Conservation (phyloP, 1,284 basidiomycete species). For the Cryptococcus depauperatus region DNA sequence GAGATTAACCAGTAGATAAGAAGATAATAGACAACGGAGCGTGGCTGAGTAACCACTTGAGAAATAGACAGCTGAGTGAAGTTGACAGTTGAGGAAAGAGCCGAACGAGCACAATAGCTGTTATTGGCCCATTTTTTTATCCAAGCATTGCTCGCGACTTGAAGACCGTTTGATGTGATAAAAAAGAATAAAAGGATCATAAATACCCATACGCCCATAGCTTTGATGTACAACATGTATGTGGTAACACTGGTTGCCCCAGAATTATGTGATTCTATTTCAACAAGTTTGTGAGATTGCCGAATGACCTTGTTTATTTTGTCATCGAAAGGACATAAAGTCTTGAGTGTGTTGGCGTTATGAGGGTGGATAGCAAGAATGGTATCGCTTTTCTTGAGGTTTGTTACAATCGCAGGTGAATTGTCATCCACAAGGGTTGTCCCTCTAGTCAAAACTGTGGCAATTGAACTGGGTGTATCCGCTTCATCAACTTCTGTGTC, state of each 20-base stretch:
- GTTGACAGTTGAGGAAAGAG: neutral
- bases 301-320: conserved; percentile 7
- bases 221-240: conserved; percentile 37
- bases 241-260: conserved; percentile 32
- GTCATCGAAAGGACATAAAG: conserved; percentile 9
- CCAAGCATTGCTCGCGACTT: conserved; percentile 42
- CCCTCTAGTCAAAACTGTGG: neutral
- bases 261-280: conserved; percentile 29
- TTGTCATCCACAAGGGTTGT: neutral
- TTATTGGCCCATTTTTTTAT: conserved; percentile 42
- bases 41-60: neutral
- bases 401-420: conserved; percentile 12
- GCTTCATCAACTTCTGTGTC: neutral
- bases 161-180: conserved; percentile 34
- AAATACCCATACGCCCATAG: conserved; percentile 32
- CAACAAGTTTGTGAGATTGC: conserved; percentile 38
- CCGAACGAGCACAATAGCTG: conserved; percentile 7
- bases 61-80: neutral
- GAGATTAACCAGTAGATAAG: conserved; percentile 35
- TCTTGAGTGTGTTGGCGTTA: conserved; percentile 23
- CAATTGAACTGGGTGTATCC: neutral
- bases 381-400: conserved; percentile 45
- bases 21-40: conserved; percentile 28
- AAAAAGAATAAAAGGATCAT: conserved; percentile 37
- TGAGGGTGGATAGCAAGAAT: conserved; percentile 49